These are phyloP conservation scores for Vigna reflexopilosa DNA, from an alignment of 306 rosid species.

Conservation along the genomic window DNA sequence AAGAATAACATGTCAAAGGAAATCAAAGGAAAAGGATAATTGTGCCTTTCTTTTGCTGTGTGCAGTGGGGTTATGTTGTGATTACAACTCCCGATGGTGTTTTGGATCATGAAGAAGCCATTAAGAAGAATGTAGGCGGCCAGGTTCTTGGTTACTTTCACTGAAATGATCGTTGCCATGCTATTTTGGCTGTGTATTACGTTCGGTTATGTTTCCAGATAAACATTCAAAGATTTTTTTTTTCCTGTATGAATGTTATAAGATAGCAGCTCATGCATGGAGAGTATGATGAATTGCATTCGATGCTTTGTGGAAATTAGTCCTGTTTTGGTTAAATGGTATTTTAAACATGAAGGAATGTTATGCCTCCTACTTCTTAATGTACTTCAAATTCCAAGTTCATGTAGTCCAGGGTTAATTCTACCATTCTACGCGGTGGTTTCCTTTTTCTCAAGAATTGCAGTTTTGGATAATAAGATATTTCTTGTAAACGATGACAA, in stretches of 20 bases:
- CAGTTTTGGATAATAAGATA: conserved; percentile 6
- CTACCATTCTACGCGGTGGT: not conserved
- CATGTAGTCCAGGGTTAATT: not conserved
- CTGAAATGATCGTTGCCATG: conserved; percentile 38
- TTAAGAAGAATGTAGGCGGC: conserved; percentile 69
- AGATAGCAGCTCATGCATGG: conserved; percentile 31
- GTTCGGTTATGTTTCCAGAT: conserved; percentile 8
- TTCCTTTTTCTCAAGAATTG: conserved; percentile 18
- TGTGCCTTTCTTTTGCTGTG: conserved; percentile 23
- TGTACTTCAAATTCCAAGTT: conserved; percentile 11
- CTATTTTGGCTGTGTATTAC: not conserved
- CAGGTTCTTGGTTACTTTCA: conserved; percentile 91
- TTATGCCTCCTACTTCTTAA: not conserved
- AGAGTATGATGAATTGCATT: conserved; percentile 19
- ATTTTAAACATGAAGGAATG: conserved; percentile 19
- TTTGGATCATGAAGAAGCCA: conserved; percentile 95
- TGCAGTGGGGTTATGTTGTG: conserved; percentile 99
- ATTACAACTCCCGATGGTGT: conserved; percentile 92
- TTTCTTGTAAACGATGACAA: conserved; percentile 13
- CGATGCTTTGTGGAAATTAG: conserved; percentile 30
- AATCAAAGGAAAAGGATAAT: conserved; percentile 26
- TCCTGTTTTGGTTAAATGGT: conserved; percentile 34
- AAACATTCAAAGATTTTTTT: conserved; percentile 6
- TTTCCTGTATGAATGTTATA: conserved; percentile 10
- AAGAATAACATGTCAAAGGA: not conserved